A percentile compares a stretch with the other conserved stretches of the same genome.
These are phyloP conservation scores for Talaromyces islandicus DNA, from an alignment of 2,329 filamentous ascomycete genomes.

Conservation along the genomic window DNA sequence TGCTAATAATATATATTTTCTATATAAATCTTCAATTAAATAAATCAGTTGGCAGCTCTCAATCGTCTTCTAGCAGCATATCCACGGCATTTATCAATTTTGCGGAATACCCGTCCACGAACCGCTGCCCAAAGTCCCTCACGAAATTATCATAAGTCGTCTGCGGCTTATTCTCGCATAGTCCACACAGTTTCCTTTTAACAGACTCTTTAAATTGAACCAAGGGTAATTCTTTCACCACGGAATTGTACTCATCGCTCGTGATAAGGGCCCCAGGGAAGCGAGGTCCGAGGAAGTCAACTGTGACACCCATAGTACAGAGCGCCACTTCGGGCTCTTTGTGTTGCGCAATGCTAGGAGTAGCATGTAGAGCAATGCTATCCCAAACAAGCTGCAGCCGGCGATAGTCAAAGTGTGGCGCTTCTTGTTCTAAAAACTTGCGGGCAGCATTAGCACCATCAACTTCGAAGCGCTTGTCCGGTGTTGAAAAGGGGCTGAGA, in stretches of 20 bases:
- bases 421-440: not conserved
- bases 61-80: not conserved
- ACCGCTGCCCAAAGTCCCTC: not conserved
- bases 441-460: conserved; percentile 43
- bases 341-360: not conserved
- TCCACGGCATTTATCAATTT: not conserved
- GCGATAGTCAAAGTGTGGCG: not conserved
- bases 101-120: not conserved
- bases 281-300: not conserved
- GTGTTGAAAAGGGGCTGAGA: conserved; percentile 29
- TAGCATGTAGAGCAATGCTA: not conserved
- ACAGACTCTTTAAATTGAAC: not conserved
- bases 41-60: no score
- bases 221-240: not conserved
- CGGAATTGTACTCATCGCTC: not conserved
- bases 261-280: not conserved
- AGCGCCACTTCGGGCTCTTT: not conserved
- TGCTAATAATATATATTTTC: no score
- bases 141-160: not conserved
- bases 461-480: conserved; percentile 47
- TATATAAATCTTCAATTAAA: not conserved
- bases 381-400: not conserved
- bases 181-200: not conserved
- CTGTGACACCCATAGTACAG: not conserved
- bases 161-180: not conserved